phyloP scores from a whole-genome alignment of 495 filamentous ascomycete genomes.

The Rusavskia elegans region DNA sequence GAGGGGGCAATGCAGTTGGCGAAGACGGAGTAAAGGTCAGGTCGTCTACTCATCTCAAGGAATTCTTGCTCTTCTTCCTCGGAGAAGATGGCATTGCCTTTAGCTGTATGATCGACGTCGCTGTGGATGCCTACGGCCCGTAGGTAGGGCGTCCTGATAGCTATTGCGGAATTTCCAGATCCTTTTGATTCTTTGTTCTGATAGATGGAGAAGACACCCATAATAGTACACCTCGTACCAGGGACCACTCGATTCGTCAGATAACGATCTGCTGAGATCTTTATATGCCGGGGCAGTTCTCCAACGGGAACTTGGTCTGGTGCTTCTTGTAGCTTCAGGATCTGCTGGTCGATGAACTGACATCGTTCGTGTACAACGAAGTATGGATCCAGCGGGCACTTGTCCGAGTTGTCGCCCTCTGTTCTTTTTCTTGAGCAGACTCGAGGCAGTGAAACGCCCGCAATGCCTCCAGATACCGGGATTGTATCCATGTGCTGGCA shows the following conservation, averaged over 20 bases:
- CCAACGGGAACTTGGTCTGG: constrained; percentile 97
- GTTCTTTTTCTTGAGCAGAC: constrained; percentile 47
- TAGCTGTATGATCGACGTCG: constrained; percentile 77
- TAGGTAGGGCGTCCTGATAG: constrained; percentile 93
- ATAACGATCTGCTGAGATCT: constrained; percentile 90
- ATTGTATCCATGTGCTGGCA: constrained; percentile 63
- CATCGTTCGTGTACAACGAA: constrained; percentile 90
- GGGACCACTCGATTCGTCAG: constrained; percentile 92
- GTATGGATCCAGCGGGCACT: constrained; percentile 89
- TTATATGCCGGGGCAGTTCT: constrained; percentile 85
- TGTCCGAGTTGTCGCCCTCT: constrained; percentile 40
- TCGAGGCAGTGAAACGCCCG: constrained; percentile 69
- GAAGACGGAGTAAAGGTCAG: constrained; percentile 83
- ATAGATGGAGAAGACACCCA: constrained; percentile 97
- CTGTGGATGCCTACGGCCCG: constrained; percentile 83
- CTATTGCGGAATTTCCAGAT: constrained; percentile 60
- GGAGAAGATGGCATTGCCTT: constrained; percentile 71
- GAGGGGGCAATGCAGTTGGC: constrained; percentile 90
- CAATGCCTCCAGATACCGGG: constrained; percentile 65
- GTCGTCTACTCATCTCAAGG: constrained; percentile 74
- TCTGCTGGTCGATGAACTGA: constrained; percentile 93
- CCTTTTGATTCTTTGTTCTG: constrained; percentile 77
- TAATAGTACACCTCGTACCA: constrained; percentile 84
- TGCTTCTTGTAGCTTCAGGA: constrained; percentile 95
- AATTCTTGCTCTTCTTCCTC: constrained; percentile 98